Conservation (phyloP, 129 eudicot species). For the Arctium minus region DNA sequence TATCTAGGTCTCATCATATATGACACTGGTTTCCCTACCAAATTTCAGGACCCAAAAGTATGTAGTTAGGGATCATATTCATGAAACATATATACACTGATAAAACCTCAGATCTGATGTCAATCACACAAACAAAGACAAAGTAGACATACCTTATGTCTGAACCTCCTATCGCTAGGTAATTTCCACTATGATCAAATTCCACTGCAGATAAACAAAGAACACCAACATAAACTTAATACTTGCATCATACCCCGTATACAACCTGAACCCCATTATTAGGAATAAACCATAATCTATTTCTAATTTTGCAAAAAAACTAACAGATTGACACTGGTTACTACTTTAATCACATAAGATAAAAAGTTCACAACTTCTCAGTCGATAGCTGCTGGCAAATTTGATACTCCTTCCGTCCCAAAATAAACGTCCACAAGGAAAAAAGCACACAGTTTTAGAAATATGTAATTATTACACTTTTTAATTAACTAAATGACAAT, state of each 20-base stretch:
- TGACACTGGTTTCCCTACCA: no score
- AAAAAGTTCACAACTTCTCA: neutral
- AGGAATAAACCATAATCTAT: no score
- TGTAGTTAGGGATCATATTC: neutral
- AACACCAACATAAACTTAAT: neutral
- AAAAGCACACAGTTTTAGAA: no score
- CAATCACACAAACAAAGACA: neutral
- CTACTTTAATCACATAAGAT: neutral
- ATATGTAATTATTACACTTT: neutral
- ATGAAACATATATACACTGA: neutral
- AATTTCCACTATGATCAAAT: constrained; percentile 95
- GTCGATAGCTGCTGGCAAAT: neutral
- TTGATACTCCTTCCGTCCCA: no score
- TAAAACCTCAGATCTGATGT: neutral
- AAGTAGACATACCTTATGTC: constrained; percentile 64
- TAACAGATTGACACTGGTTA: no score
- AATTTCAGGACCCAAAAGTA: neutral
- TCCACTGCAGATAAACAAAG: constrained; percentile 51
- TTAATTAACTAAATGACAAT: neutral
- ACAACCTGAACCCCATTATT: no score
- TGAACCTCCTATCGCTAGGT: constrained; percentile 88
- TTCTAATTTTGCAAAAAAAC: no score
- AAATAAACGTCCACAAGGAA: no score
- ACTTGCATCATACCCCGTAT: neutral
- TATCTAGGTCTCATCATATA: no score